A percentile compares a stretch with the other conserved stretches of the same genome.
These are phyloP conservation scores for Dictyostelium brefeldianum DNA, from an alignment of 78 protist genomes.

Conservation along the genomic window DNA sequence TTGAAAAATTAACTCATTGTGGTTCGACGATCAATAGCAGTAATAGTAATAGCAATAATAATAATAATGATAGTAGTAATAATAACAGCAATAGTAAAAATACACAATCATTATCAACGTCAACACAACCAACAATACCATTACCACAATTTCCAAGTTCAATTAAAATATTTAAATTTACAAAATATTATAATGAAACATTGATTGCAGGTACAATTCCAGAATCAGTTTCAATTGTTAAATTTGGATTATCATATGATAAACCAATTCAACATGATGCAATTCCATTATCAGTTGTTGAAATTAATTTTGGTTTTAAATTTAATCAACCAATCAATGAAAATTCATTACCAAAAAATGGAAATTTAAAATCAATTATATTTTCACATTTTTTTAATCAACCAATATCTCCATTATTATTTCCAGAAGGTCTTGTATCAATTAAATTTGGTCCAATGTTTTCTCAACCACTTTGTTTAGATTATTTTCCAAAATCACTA, in stretches of 20 bases:
- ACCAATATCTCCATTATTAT: not conserved
- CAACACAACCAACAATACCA: not conserved
- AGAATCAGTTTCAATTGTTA: not conserved
- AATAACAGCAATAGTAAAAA: not conserved
- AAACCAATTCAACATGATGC: not conserved
- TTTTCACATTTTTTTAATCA: constrained; percentile 7
- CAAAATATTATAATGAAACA: not conserved
- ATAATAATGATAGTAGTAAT: not conserved
- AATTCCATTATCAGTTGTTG: not conserved
- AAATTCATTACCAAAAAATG: not conserved
- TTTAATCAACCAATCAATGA: not conserved
- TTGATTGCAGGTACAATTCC: not conserved
- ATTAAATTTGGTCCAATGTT: not conserved
- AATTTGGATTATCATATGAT: not conserved
- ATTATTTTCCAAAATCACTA: not conserved
- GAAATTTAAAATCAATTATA: constrained; percentile 1
- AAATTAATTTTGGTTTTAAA: not conserved
- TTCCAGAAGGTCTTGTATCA: not conserved
- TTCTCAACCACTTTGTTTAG: not conserved
- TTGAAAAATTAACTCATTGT: not conserved
- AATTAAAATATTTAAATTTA: not conserved
- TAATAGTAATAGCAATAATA: constrained; percentile 1
- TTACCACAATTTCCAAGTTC: not conserved
- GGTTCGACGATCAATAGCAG: not conserved
- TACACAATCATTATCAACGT: not conserved